A percentile compares a stretch with the other conserved stretches of the same genome.
phyloP scores from a whole-genome alignment of 306 rosid genomes.

The Canavalia ensiformis region DNA sequence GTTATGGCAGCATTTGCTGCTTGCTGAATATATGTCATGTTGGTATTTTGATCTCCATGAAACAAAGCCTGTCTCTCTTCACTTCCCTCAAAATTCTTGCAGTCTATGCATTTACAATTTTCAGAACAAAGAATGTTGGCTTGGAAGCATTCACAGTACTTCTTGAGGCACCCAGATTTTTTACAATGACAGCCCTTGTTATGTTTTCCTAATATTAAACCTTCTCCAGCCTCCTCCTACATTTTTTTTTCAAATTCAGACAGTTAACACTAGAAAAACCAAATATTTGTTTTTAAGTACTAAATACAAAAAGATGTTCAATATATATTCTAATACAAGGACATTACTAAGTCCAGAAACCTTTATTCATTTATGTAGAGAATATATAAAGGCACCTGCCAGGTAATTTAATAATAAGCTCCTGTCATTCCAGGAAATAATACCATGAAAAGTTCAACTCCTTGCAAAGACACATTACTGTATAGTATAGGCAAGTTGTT shows the following conservation, averaged over 20 bases:
- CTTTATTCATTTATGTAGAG: constrained; percentile 1
- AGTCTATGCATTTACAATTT: constrained; percentile 98
- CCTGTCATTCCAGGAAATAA: constrained; percentile 21
- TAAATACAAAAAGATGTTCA: neutral
- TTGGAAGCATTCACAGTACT: constrained; percentile 99
- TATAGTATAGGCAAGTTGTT: neutral
- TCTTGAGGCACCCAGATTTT: constrained; percentile 98
- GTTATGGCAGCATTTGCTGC: constrained; percentile 99
- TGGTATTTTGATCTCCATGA: constrained; percentile 93
- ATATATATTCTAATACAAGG: constrained; percentile 21
- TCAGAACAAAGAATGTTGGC: constrained; percentile 99
- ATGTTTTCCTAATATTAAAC: constrained; percentile 88
- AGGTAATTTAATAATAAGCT: constrained; percentile 26
- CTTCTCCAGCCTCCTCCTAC: constrained; percentile 96
- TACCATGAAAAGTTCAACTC: constrained; percentile 37
- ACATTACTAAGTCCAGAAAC: constrained; percentile 22
- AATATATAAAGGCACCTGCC: constrained; percentile 17
- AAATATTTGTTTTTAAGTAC: no score
- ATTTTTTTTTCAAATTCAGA: constrained; percentile 46
- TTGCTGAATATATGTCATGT: constrained; percentile 86
- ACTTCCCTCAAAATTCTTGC: constrained; percentile 99
- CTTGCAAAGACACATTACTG: constrained; percentile 8
- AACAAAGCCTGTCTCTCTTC: constrained; percentile 98
- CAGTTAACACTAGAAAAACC: constrained; percentile 37
- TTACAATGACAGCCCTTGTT: constrained; percentile 99